Evolutionary conservation across 805 yeast species (phyloP).

Genomic region (Candida montana): DNA sequence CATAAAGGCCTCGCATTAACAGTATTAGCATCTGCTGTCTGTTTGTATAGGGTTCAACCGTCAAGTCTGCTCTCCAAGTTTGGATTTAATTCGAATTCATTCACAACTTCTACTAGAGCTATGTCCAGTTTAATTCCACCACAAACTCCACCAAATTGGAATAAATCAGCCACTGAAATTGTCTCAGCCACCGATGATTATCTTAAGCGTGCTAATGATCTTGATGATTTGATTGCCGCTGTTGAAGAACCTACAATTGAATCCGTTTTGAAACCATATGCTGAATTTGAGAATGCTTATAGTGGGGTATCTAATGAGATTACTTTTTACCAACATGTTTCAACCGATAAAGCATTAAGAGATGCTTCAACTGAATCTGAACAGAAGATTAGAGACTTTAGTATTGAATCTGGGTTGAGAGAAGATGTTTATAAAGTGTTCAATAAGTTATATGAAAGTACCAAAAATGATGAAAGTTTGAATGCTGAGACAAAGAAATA

Average conservation of each 20-base stretch:
- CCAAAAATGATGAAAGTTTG: slow-evolving; percentile 27
- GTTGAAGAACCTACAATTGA: slow-evolving; percentile 45
- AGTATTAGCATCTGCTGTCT: not conserved
- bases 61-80: not conserved
- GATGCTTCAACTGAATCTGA: slow-evolving; percentile 67
- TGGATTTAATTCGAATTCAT: not conserved
- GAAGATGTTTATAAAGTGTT: slow-evolving; percentile 60
- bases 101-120: not conserved
- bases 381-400: slow-evolving; percentile 46
- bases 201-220: slow-evolving; percentile 35
- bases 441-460: slow-evolving; percentile 43
- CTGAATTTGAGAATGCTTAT: slow-evolving; percentile 45
- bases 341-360: slow-evolving; percentile 56
- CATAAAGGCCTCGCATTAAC: slow-evolving; percentile 2
- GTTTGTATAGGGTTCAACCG: not conserved
- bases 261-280: slow-evolving; percentile 47
- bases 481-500: slow-evolving; percentile 54
- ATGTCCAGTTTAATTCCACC: slow-evolving; percentile 19
- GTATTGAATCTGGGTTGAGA: slow-evolving; percentile 62
- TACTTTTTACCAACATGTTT: slow-evolving; percentile 69
- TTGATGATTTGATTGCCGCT: slow-evolving; percentile 52
- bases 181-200: slow-evolving; percentile 36
- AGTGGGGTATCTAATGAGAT: slow-evolving; percentile 44
- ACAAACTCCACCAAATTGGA: slow-evolving; percentile 47
- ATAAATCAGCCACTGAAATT: slow-evolving; percentile 48